These are phyloP conservation scores for Spiromastix sp. DNA, from an alignment of 2,329 filamentous ascomycete species.

Conservation along the genomic window DNA sequence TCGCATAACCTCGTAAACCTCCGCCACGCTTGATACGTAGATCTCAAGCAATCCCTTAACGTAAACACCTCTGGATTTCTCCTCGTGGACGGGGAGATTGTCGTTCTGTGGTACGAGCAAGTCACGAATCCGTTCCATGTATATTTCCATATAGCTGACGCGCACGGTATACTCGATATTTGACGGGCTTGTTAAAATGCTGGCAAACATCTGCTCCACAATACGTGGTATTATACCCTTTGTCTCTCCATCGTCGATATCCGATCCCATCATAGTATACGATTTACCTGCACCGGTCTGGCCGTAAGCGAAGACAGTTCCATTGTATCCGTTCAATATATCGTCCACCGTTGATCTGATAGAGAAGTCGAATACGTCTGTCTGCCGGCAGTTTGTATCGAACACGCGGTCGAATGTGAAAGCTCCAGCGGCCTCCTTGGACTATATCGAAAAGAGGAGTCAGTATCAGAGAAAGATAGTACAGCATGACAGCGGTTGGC, in stretches of 20 bases:
- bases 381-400: constrained; percentile 81
- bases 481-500: too few relatives aligned
- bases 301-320: constrained; percentile 95
- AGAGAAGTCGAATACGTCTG: constrained; percentile 96
- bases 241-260: constrained; percentile 79
- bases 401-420: constrained; percentile 99
- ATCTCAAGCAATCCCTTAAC: constrained; percentile 92
- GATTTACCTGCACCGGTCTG: constrained; percentile 98
- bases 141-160: constrained; percentile 99
- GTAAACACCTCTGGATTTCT: constrained; percentile 91
- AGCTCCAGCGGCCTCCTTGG: constrained; percentile 66
- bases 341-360: constrained; percentile 94
- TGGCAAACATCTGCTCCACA: constrained; percentile 93
- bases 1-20: constrained; percentile 95
- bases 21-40: constrained; percentile 88
- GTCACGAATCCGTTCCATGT: constrained; percentile 98
- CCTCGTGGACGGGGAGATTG: constrained; percentile 94
- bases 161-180: constrained; percentile 98
- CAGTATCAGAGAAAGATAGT: too few relatives aligned
- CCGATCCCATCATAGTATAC: constrained; percentile 96
- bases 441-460: constrained; percentile 42
- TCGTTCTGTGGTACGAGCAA: constrained; percentile 85
- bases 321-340: constrained; percentile 98
- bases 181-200: constrained; percentile 80
- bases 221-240: constrained; percentile 96